Evolutionary conservation across 352 stramenopile genomes (phyloP).

Genomic region (Phytopythium delawarense): DNA sequence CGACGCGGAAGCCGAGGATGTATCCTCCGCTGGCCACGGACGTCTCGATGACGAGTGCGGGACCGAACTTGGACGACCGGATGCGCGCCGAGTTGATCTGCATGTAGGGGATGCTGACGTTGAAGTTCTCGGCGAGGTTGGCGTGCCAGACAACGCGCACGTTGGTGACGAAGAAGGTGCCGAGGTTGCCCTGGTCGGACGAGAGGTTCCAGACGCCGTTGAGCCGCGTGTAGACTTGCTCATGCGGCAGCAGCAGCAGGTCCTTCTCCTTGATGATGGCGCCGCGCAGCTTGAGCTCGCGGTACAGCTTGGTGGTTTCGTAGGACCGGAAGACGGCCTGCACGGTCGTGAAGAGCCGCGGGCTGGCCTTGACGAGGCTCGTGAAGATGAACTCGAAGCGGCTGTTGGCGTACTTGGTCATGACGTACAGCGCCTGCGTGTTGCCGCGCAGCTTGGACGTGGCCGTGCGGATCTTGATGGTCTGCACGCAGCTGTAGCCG

Average conservation of each 20-base stretch:
- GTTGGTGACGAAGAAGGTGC: slow-evolving; percentile 92
- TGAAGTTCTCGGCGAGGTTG: slow-evolving; percentile 93
- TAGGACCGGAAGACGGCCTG: slow-evolving; percentile 91
- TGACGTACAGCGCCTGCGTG: slow-evolving; percentile 90
- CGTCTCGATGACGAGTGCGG: slow-evolving; percentile 89
- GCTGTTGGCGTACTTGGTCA: slow-evolving; percentile 85
- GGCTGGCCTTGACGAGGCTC: slow-evolving; percentile 89
- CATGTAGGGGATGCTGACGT: slow-evolving; percentile 94
- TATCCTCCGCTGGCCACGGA: slow-evolving; percentile 77
- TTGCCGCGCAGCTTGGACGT: slow-evolving; percentile 87
- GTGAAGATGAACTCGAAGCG: slow-evolving; percentile 95
- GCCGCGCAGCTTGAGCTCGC: slow-evolving; percentile 90
- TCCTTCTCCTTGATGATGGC: slow-evolving; percentile 91
- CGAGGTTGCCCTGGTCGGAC: slow-evolving; percentile 91
- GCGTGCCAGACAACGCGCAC: slow-evolving; percentile 92
- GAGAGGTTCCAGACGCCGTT: slow-evolving; percentile 91
- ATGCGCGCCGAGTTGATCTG: slow-evolving; percentile 88
- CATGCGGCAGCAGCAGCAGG: slow-evolving; percentile 81
- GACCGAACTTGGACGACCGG: slow-evolving; percentile 89
- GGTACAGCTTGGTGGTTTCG: slow-evolving; percentile 91
- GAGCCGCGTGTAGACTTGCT: slow-evolving; percentile 87
- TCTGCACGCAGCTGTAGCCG: slow-evolving; percentile 80
- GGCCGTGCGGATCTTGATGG: slow-evolving; percentile 87
- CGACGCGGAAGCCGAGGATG: slow-evolving; percentile 89
- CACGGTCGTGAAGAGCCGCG: slow-evolving; percentile 90